Percentiles rank a stretch among this genome's conserved stretches.
Evolutionary conservation across 768 basidiomycete genomes (phyloP).

Genomic region (Udeniomyces megalosporus): DNA sequence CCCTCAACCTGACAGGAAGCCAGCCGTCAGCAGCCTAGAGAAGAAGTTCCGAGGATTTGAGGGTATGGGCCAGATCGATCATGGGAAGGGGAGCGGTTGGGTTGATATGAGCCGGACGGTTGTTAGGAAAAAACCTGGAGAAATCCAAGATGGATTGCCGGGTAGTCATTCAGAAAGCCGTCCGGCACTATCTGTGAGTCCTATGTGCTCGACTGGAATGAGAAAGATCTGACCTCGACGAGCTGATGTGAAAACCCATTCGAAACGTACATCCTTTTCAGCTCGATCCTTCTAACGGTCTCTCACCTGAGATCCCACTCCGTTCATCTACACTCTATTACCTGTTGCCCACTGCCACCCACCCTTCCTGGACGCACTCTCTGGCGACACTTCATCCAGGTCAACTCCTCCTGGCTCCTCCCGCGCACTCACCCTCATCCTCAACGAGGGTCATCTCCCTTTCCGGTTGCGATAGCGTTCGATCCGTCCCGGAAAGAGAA

Average conservation of each 20-base stretch:
- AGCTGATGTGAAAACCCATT: neutral
- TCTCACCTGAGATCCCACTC: neutral
- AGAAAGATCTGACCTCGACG: neutral
- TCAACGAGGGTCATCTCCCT: neutral
- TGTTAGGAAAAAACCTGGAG: too few species aligned
- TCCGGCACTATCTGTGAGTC: too few species aligned
- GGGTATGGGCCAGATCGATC: neutral
- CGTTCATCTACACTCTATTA: constrained; percentile 6
- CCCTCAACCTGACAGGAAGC: neutral
- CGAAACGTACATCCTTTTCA: too few species aligned
- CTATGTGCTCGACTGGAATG: too few species aligned
- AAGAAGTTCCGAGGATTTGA: neutral
- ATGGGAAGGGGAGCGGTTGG: neutral
- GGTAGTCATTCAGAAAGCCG: too few species aligned
- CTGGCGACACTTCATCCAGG: neutral
- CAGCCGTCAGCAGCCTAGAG: neutral
- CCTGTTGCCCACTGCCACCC: neutral
- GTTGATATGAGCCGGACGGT: neutral
- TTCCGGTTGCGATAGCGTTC: neutral
- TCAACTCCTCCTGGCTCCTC: neutral
- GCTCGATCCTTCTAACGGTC: neutral
- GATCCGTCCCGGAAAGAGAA: constrained; percentile 12
- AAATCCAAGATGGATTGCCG: too few species aligned
- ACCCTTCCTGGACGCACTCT: constrained; percentile 6
- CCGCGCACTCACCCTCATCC: neutral